Conservation (phyloP, 805 yeast genomes). For the Candida awuae region DNA sequence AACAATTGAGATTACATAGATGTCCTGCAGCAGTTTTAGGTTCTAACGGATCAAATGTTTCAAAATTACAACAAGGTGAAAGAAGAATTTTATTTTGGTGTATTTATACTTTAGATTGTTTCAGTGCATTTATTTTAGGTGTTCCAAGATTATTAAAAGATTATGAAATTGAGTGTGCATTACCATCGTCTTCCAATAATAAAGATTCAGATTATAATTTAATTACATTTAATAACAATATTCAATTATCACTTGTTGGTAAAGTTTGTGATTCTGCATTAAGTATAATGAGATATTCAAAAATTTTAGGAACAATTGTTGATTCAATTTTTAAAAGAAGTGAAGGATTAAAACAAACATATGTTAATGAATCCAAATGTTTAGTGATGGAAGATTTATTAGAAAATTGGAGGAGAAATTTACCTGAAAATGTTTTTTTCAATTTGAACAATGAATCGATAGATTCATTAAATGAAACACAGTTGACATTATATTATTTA, state of each 20-base stretch:
- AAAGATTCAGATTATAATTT: constrained; percentile 35
- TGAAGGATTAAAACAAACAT: constrained; percentile 23
- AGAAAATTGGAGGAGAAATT: constrained; percentile 70
- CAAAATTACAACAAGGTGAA: constrained; percentile 69
- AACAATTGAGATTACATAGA: constrained; percentile 74
- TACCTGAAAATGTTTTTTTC: constrained; percentile 54
- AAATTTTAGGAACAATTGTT: constrained; percentile 64
- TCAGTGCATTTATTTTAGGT: constrained; percentile 68
- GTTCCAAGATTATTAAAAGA: constrained; percentile 76
- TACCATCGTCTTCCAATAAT: constrained; percentile 47
- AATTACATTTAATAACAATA: constrained; percentile 47
- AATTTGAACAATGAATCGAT: constrained; percentile 47
- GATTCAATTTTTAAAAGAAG: constrained; percentile 64
- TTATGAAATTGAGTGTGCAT: constrained; percentile 76
- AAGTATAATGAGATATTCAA: constrained; percentile 58
- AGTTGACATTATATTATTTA: constrained; percentile 45
- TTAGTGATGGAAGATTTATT: constrained; percentile 51
- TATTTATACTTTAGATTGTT: constrained; percentile 66
- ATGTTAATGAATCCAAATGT: constrained; percentile 26
- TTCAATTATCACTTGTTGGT: constrained; percentile 56
- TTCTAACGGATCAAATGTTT: constrained; percentile 55
- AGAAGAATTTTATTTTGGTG: constrained; percentile 82
- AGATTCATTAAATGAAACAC: constrained; percentile 34
- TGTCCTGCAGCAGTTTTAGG: constrained; percentile 78
- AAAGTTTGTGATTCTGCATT: constrained; percentile 58